phyloP scores from a whole-genome alignment of 2,329 filamentous ascomycete species.

The Boeremia exigua region DNA sequence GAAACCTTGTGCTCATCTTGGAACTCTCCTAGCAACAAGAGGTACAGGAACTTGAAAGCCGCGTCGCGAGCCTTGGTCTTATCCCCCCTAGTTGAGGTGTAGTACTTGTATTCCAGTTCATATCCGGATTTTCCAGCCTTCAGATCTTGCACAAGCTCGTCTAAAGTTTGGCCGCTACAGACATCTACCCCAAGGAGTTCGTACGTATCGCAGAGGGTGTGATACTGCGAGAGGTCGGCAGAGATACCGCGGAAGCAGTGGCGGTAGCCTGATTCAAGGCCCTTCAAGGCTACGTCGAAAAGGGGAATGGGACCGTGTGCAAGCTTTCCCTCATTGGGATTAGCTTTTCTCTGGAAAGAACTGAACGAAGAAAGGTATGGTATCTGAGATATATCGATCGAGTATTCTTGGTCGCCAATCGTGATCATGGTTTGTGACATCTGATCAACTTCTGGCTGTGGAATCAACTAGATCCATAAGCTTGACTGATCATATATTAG shows the following conservation, averaged over 20 bases:
- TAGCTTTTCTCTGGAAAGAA: neutral
- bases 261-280: neutral
- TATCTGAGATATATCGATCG: neutral
- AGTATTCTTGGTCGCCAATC: neutral
- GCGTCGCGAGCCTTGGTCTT: neutral
- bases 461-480: too few species aligned
- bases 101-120: neutral
- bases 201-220: neutral
- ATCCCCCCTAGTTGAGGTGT: neutral
- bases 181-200: neutral
- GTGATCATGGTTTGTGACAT: neutral
- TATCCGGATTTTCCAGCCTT: neutral
- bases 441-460: neutral
- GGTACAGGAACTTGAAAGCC: neutral
- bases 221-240: neutral
- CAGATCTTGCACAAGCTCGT: neutral
- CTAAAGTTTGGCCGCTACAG: neutral
- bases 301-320: neutral
- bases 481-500: too few species aligned
- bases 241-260: neutral
- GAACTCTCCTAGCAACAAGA: neutral
- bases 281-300: neutral
- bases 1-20: neutral
- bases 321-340: neutral
- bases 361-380: neutral